Evolutionary conservation across 2,329 filamentous ascomycete species (phyloP).

Genomic region (Microsporum canis): DNA sequence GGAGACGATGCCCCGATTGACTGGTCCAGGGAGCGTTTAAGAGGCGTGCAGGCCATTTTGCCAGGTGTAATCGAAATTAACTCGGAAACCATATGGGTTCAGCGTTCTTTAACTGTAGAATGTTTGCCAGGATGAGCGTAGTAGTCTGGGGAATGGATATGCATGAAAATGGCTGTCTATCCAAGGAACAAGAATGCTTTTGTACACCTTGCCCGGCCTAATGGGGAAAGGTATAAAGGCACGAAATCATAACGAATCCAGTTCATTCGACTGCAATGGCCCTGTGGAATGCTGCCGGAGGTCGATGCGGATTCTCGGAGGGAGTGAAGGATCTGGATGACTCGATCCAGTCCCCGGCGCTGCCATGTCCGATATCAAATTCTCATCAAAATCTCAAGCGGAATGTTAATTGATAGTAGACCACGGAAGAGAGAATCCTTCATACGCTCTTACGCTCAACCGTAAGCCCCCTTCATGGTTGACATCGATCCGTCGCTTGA

Average conservation of each 20-base stretch:
- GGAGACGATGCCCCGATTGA: not conserved
- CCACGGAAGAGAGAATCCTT: not conserved
- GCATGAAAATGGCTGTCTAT: not conserved
- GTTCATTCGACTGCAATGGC: not conserved
- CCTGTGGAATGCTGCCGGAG: not conserved
- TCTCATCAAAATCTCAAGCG: not conserved
- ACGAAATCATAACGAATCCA: not conserved
- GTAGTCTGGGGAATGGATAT: not conserved
- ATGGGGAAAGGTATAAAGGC: not conserved
- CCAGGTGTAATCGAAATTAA: not conserved
- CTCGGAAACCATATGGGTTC: not conserved
- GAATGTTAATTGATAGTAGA: not conserved
- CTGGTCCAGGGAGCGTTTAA: not conserved
- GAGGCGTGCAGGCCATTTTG: not conserved
- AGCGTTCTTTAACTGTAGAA: not conserved
- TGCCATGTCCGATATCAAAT: not conserved
- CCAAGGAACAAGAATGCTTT: not conserved
- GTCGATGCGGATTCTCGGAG: not conserved
- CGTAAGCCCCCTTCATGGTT: not conserved
- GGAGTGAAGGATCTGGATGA: not conserved
- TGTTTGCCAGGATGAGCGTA: not conserved
- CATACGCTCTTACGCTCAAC: not conserved
- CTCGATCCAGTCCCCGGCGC: not conserved
- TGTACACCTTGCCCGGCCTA: not conserved
- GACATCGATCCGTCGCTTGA: not conserved